Conservation (phyloP, 306 rosid species). For the Cicer bijugum region DNA sequence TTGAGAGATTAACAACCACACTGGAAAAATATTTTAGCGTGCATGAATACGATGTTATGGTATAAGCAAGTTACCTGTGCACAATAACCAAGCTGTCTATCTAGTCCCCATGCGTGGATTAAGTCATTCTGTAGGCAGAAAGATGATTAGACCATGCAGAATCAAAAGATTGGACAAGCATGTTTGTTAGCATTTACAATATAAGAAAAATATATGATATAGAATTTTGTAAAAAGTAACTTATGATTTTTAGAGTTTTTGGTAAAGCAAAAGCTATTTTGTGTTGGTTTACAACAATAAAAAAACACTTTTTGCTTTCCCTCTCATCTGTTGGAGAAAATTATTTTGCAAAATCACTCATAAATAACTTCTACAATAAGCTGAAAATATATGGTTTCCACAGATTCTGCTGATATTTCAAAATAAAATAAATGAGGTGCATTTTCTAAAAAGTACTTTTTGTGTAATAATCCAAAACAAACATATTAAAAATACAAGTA, state of each 20-base stretch:
- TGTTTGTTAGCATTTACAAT: background rate
- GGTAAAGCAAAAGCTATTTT: too few species aligned
- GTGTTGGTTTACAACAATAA: too few species aligned
- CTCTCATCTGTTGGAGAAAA: too few species aligned
- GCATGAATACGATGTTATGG: constrained; percentile 24
- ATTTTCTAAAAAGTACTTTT: too few species aligned
- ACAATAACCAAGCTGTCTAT: constrained; percentile 86
- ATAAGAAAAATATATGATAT: background rate
- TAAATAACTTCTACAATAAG: too few species aligned
- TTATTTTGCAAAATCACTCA: too few species aligned
- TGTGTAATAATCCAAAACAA: too few species aligned
- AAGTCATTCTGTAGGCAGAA: constrained; percentile 75
- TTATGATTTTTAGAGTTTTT: background rate
- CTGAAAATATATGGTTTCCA: too few species aligned
- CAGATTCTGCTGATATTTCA: too few species aligned
- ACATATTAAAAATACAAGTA: too few species aligned
- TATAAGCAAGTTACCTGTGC: constrained; percentile 67
- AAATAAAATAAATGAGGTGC: too few species aligned
- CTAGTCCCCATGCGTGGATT: constrained; percentile 98
- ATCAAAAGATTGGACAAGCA: constrained; percentile 3
- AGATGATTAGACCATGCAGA: constrained; percentile 34
- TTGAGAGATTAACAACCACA: constrained; percentile 31
- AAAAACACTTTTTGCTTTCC: too few species aligned
- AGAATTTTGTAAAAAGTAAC: background rate
- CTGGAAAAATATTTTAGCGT: background rate